Percentiles rank a stretch among this genome's conserved stretches.
phyloP scores from a whole-genome alignment of 2,329 filamentous ascomycete species.

The Sporothrix globosa region DNA sequence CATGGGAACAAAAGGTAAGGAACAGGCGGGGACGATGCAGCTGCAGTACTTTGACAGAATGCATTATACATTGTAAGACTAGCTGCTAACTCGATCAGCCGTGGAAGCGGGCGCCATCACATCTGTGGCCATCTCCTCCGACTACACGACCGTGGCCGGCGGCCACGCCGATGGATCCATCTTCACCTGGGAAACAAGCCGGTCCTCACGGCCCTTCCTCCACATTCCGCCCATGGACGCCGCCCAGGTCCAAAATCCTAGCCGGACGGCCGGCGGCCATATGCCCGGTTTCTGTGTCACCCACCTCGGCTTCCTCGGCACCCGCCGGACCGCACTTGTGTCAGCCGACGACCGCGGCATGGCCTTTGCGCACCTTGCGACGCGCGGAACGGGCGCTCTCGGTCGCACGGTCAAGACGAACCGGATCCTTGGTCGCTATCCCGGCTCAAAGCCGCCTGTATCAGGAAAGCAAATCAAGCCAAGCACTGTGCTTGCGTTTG shows the following conservation, averaged over 20 bases:
- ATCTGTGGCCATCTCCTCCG: conserved; percentile 85
- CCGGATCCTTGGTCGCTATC: conserved; percentile 88
- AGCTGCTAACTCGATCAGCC: conserved; percentile 57
- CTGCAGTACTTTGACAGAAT: background rate
- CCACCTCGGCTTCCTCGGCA: conserved; percentile 93
- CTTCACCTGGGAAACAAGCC: conserved; percentile 92
- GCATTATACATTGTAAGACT: background rate
- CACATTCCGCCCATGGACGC: conserved; percentile 77
- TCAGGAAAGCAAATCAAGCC: conserved; percentile 71
- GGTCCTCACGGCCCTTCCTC: conserved; percentile 83
- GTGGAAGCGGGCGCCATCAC: conserved; percentile 89
- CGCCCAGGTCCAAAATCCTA: conserved; percentile 57
- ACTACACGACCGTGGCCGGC: conserved; percentile 87
- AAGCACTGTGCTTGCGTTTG: conserved; percentile 91
- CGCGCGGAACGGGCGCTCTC: conserved; percentile 82
- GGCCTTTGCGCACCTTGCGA: conserved; percentile 97
- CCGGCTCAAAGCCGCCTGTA: conserved; percentile 64
- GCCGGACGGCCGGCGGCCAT: conserved; percentile 78
- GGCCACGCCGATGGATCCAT: conserved; percentile 90
- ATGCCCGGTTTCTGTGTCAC: conserved; percentile 75
- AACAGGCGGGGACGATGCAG: background rate
- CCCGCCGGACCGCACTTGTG: conserved; percentile 88
- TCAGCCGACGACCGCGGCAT: conserved; percentile 94
- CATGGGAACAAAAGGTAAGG: conserved; percentile 81
- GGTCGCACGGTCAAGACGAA: conserved; percentile 86